Evolutionary conservation across 805 yeast genomes (phyloP).

Genomic region (Lipomyces orientalis): DNA sequence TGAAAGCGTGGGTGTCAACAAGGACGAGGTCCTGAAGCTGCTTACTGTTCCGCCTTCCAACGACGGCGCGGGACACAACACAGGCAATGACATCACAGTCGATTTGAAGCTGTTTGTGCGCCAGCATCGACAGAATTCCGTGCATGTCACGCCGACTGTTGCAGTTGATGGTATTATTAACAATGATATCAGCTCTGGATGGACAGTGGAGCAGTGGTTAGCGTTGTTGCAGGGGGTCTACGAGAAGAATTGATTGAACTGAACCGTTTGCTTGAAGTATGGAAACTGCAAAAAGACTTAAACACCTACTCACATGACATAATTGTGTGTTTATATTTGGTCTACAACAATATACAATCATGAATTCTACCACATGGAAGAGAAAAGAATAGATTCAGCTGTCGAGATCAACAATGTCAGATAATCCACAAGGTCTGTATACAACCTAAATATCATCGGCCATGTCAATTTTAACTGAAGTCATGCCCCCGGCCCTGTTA

Average conservation of each 20-base stretch:
- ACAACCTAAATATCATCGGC: background rate
- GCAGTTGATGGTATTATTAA: slow-evolving; percentile 69
- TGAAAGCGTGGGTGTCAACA: slow-evolving; percentile 49
- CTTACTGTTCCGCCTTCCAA: slow-evolving; percentile 46
- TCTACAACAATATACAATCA: background rate
- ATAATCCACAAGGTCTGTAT: background rate
- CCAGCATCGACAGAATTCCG: slow-evolving; percentile 74
- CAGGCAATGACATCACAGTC: slow-evolving; percentile 62
- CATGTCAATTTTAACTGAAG: background rate
- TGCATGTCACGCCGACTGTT: slow-evolving; percentile 86
- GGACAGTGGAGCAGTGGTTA: slow-evolving; percentile 54
- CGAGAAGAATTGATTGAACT: slow-evolving; percentile 14
- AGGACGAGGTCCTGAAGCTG: slow-evolving; percentile 46
- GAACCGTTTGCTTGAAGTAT: background rate
- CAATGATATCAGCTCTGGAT: slow-evolving; percentile 65
- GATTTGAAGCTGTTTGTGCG: slow-evolving; percentile 78
- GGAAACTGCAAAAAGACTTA: too few relatives aligned
- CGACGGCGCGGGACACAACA: slow-evolving; percentile 51
- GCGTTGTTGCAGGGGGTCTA: slow-evolving; percentile 33
- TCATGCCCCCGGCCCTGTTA: background rate
- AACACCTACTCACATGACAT: too few relatives aligned
- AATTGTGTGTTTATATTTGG: background rate
- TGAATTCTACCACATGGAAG: background rate
- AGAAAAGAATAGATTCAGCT: background rate
- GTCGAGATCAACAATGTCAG: background rate